These are phyloP conservation scores for Clausena lansium DNA, from an alignment of 345 rosid genomes.

Conservation along the genomic window DNA sequence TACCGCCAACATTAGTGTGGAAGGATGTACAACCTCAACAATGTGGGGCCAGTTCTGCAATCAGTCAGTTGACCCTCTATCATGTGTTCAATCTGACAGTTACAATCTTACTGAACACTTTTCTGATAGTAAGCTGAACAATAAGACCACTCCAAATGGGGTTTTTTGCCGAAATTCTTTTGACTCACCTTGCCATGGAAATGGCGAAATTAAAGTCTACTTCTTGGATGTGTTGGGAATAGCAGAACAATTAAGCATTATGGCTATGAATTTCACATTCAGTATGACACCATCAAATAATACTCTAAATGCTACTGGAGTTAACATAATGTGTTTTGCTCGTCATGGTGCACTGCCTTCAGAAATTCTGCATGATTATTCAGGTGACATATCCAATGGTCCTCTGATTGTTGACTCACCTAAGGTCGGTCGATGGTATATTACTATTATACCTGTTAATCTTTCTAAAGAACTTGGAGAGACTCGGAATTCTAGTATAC, in stretches of 20 bases:
- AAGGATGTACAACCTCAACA: conserved; percentile 74
- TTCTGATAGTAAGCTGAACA: conserved; percentile 19
- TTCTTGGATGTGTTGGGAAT: conserved; percentile 57
- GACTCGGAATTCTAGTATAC: conserved; percentile 25
- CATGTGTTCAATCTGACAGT: conserved; percentile 51
- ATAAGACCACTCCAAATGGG: conserved; percentile 37
- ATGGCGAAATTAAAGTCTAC: conserved; percentile 59
- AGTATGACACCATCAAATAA: conserved; percentile 32
- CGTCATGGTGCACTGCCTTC: conserved; percentile 86
- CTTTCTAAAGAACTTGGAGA: conserved; percentile 37
- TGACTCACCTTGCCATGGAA: conserved; percentile 51
- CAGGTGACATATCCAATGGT: conserved; percentile 48
- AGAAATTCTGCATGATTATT: conserved; percentile 59
- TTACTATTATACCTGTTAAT: conserved; percentile 53
- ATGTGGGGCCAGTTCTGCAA: conserved; percentile 88
- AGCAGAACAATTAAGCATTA: conserved; percentile 57
- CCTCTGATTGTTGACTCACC: conserved; percentile 69
- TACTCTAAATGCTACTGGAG: conserved; percentile 23
- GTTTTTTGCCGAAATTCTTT: conserved; percentile 58
- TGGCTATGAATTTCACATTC: conserved; percentile 37
- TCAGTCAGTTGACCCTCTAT: conserved; percentile 67
- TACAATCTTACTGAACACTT: conserved; percentile 24
- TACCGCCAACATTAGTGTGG: conserved; percentile 75
- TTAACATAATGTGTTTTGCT: conserved; percentile 55
- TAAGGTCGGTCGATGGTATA: conserved; percentile 77